Evolutionary conservation across 2,329 filamentous ascomycete species (phyloP).

Genomic region (Hansfordia pulvinata): DNA sequence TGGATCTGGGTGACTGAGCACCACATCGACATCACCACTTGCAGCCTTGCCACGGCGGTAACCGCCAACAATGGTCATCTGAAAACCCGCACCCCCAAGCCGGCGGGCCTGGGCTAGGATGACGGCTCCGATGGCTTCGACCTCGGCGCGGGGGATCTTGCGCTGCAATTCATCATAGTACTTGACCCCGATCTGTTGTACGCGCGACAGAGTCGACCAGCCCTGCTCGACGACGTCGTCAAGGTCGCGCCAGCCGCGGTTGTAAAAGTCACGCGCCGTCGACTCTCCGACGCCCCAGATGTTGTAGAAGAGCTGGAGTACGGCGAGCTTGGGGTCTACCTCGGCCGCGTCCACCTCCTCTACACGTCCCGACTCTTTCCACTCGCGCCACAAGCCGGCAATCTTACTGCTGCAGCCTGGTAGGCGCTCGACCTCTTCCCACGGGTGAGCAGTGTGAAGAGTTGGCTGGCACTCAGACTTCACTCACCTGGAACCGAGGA

Average conservation of each 20-base stretch:
- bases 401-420: constrained; percentile 77
- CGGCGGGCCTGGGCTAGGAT: constrained; percentile 54
- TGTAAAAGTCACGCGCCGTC: constrained; percentile 72
- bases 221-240: constrained; percentile 78
- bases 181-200: constrained; percentile 89
- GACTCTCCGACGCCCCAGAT: constrained; percentile 88
- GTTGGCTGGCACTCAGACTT: constrained; percentile 21
- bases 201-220: constrained; percentile 60
- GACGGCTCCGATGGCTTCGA: constrained; percentile 50
- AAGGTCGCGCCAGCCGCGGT: constrained; percentile 65
- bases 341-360: constrained; percentile 51
- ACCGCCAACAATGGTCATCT: constrained; percentile 58
- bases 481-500: constrained; percentile 25
- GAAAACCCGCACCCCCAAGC: constrained; percentile 40
- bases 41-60: constrained; percentile 65
- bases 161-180: constrained; percentile 76
- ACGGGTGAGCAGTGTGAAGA: constrained; percentile 3
- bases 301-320: constrained; percentile 59
- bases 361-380: constrained; percentile 44
- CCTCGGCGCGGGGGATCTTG: constrained; percentile 60
- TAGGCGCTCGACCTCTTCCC: constrained; percentile 37
- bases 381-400: constrained; percentile 65
- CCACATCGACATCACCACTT: constrained; percentile 73
- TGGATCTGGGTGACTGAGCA: constrained; percentile 69
- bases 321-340: constrained; percentile 46